phyloP scores from a whole-genome alignment of 2,329 filamentous ascomycete genomes.

The Raffaelea albimanens region DNA sequence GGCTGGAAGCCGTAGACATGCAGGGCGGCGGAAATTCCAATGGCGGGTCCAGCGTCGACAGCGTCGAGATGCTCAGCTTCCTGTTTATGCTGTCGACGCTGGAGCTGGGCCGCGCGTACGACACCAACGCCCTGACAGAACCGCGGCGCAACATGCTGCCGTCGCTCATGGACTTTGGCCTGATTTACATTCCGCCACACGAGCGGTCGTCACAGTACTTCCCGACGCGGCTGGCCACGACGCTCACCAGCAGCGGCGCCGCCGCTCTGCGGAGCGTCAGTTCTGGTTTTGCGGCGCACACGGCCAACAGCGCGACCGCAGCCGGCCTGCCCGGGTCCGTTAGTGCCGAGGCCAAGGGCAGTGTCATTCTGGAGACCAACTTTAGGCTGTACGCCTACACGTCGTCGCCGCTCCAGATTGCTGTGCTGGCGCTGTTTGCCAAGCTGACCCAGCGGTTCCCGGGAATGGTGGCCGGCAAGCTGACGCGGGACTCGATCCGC shows the following conservation, averaged over 20 bases:
- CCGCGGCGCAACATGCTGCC: conserved; percentile 84
- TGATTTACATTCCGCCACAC: conserved; percentile 63
- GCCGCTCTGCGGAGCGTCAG: conserved; percentile 61
- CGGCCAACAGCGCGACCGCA: neutral
- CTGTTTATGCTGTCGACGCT: conserved; percentile 91
- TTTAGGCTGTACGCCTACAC: conserved; percentile 98
- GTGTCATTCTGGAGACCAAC: conserved; percentile 95
- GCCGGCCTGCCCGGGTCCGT: conserved; percentile 12
- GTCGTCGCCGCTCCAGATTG: conserved; percentile 85
- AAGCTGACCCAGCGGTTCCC: conserved; percentile 84
- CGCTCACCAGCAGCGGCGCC: conserved; percentile 68
- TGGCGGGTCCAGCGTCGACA: conserved; percentile 68
- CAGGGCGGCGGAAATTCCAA: conserved; percentile 26
- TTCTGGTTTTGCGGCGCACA: conserved; percentile 46
- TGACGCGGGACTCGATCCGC: conserved; percentile 82
- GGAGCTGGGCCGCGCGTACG: conserved; percentile 85
- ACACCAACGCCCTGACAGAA: conserved; percentile 71
- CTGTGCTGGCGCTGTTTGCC: conserved; percentile 82
- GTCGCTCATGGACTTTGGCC: conserved; percentile 82
- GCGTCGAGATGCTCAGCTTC: conserved; percentile 90
- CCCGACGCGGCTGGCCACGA: conserved; percentile 88
- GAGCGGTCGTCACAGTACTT: conserved; percentile 58
- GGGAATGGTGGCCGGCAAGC: conserved; percentile 84
- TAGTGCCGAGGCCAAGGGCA: conserved; percentile 52
- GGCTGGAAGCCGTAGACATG: conserved; percentile 73